Evolutionary conservation across 306 rosid species (phyloP).

Genomic region (Quercus variabilis): DNA sequence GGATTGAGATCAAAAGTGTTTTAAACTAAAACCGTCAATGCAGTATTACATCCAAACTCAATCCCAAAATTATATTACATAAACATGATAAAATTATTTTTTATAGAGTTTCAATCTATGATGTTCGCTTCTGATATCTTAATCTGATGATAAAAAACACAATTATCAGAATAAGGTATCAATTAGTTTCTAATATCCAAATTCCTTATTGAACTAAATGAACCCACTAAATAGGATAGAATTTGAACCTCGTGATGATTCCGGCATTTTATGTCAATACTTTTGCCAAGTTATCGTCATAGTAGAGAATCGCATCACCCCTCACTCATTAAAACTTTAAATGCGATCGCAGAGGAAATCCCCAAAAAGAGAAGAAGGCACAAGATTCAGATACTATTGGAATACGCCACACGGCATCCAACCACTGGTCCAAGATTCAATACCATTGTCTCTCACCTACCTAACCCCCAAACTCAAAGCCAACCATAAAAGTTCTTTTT

Average conservation of each 20-base stretch:
- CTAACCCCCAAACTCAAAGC: background rate
- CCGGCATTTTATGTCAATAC: no score
- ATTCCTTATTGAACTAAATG: fast-evolving
- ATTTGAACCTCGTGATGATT: no score
- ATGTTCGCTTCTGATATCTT: fast-evolving
- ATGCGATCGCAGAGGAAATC: background rate
- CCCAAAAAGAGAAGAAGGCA: background rate
- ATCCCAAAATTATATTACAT: no score
- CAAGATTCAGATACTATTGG: background rate
- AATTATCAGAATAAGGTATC: fast-evolving
- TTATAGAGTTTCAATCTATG: no score
- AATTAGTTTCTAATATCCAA: fast-evolving
- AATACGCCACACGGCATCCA: background rate
- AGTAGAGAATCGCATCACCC: no score
- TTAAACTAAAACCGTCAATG: no score
- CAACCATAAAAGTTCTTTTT: background rate
- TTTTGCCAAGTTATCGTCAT: no score
- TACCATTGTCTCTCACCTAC: no score
- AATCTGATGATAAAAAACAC: no score
- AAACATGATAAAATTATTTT: fast-evolving
- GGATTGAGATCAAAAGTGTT: no score
- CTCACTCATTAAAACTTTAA: background rate
- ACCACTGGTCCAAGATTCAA: background rate
- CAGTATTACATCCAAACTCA: no score
- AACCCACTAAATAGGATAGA: fast-evolving